A percentile compares a stretch with the other conserved stretches of the same genome.
phyloP scores from a whole-genome alignment of 2,329 filamentous ascomycete species.

The Ploettnerulaceae sp. region DNA sequence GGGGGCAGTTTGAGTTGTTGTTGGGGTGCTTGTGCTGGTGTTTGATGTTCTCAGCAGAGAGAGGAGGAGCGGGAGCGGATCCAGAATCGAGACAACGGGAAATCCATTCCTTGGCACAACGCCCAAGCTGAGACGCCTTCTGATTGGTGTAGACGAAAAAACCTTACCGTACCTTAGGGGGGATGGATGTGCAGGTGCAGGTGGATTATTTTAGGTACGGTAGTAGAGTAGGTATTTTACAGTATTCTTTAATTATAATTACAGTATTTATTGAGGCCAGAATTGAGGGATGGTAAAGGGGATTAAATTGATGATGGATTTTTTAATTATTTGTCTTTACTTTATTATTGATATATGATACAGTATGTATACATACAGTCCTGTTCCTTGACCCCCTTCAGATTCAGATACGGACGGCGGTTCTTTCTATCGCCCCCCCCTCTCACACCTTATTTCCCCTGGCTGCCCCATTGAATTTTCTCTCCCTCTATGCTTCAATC shows the following conservation, averaged over 20 bases:
- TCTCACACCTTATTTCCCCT: conserved; percentile 2
- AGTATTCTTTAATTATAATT: too few species aligned
- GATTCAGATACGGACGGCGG: not conserved
- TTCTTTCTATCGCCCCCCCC: not conserved
- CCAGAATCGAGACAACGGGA: not conserved
- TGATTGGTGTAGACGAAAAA: not conserved
- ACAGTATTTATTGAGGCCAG: too few species aligned
- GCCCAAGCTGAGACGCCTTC: conserved; percentile 2
- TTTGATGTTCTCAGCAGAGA: not conserved
- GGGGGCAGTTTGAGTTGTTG: not conserved
- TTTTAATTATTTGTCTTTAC: too few species aligned
- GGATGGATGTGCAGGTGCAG: not conserved
- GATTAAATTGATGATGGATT: too few species aligned
- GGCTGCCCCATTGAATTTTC: too few species aligned
- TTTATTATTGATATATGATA: too few species aligned
- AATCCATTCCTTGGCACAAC: conserved; percentile 3
- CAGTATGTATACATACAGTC: too few species aligned
- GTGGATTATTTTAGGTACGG: too few species aligned
- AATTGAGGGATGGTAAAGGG: too few species aligned
- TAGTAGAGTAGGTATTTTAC: too few species aligned
- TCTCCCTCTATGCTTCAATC: too few species aligned
- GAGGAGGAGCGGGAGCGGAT: not conserved
- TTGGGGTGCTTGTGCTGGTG: not conserved
- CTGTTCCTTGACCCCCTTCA: too few species aligned
- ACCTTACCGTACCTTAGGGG: not conserved